Evolutionary conservation across 2,329 filamentous ascomycete species (phyloP), one percentile per base, ranked within the genome.

Genomic region (Fusarium multiceps): DNA sequence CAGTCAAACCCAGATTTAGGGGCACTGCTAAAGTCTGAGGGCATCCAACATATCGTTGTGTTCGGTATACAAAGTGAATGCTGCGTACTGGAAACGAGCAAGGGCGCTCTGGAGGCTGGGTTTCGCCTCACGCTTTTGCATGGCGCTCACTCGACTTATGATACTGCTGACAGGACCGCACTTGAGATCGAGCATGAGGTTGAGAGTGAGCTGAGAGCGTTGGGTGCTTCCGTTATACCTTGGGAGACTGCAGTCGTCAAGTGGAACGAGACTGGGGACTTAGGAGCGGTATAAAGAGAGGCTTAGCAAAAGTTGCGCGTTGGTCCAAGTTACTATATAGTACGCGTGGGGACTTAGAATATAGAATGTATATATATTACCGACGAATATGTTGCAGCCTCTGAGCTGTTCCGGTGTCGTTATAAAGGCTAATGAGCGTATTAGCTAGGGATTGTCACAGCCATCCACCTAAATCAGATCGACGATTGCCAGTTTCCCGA

Each of bases 11-110:
- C 61, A 6, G 40, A 34, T 7, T 20, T 67, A 28, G 46, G 32
- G 11, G 34, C 45, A 10, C 21, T 51, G 11, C 32, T 67, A 5
- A 66, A 37, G 28, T 43, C 41, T 3, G 34, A 53, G 28, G 55
- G 63, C 9, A 42, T 66, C 20, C 32, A 66, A n/a, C 43, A 55
- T 1, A 63, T 68, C 21, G 41, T 68, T 8, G 59, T 42, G 4
- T 68, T 68, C 42, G 66, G 66, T 4, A 46, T 68, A 11, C 66
- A 68, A 45, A 68, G 66, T 20, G 63, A 68, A 34, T 68, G 63
- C 34, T 68, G 66, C 27, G 63, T 68, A 12, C 30, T 59, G 10
- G 53, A 59, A 45, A 68, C 66, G 7, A 59, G 63, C 25, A 68
- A 59, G 28, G 66, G 66, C 20, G 63, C 63, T 10, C 59, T 68